Base-by-base conservation (phyloP, 805 yeast species). In the Zygosaccharomyces bisporus region DNA sequence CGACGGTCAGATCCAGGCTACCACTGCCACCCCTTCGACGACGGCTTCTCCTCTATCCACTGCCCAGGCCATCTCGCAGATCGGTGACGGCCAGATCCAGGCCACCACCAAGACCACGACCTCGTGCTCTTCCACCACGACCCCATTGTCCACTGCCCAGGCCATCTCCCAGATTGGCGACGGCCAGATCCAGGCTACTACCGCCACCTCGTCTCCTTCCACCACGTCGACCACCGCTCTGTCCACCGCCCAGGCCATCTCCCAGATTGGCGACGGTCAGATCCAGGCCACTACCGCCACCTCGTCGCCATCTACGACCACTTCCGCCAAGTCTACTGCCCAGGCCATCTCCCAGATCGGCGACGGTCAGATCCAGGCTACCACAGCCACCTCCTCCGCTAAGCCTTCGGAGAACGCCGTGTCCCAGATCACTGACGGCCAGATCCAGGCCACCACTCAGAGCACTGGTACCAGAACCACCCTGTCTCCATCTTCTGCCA, bases 1-100 rank as follows among this genome's bases (percentile, higher is more conserved):
- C 37, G 77, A 73, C 46, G 83, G 83, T 59, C 83, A 79, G 66
- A 68, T 77, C 59, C 83, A 58, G 42, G 73, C 72, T 34, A 52
- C 64, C 36, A 57, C 70, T 30, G 46, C 68, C 40, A 45, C 64
- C 47, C 49, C 60, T 12, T 47, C 51, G 34, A 27, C 49, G 32
- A 39, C 54, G n/a, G 54, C 66, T 23, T 61, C 63, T 30, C 43
- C 47, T 9, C 41, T 52, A 56, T 32, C 62, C 62, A 29, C 60
- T 59, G 51, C 49, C 21, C 80, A 75, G 19, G 58, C 57, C 14
- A 52, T 59, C 23, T 59, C 64, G 35, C 64, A 61, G 47, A 61
- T 56, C 39, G 58, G 54, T 35, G 61, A 56, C 53, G 83, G 83
- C 59, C 83, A 79, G 65, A 69, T 78, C 56, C 83, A 58, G 43